A percentile compares a stretch with the other conserved stretches of the same genome.
phyloP scores from a whole-genome alignment of 306 rosid species.

The Bauhinia variegata region DNA sequence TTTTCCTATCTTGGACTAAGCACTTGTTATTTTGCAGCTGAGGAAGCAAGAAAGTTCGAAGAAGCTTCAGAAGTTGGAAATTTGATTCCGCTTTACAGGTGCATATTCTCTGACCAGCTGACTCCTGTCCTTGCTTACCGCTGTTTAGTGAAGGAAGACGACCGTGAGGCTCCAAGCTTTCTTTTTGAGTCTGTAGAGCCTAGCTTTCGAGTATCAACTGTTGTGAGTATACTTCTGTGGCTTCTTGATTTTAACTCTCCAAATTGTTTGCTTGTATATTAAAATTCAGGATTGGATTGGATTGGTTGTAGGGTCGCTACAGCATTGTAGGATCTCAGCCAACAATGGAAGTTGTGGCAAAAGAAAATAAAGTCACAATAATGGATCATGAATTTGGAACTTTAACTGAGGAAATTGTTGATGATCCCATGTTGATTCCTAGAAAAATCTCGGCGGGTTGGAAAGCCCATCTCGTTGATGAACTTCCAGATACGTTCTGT shows the following conservation, averaged over 20 bases:
- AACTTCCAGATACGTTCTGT: constrained; percentile 83
- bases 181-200: constrained; percentile 84
- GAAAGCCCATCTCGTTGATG: constrained; percentile 60
- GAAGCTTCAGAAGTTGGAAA: constrained; percentile 68
- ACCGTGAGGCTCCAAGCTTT: constrained; percentile 83
- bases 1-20: constrained; percentile 5
- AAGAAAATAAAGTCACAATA: constrained; percentile 65
- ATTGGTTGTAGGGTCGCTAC: constrained; percentile 71
- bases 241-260: constrained; percentile 16
- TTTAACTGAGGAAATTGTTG: constrained; percentile 56
- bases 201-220: constrained; percentile 32
- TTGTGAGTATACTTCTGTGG: constrained; percentile 33
- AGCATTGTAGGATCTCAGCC: constrained; percentile 86
- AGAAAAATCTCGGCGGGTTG: constrained; percentile 61
- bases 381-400: constrained; percentile 67
- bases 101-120: constrained; percentile 81
- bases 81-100: constrained; percentile 61
- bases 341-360: constrained; percentile 74
- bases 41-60: constrained; percentile 43
- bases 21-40: constrained; percentile 38
- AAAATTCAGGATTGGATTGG: constrained; percentile 20
- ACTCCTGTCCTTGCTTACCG: constrained; percentile 82
- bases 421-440: constrained; percentile 72
- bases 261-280: background rate
- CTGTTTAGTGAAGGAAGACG: constrained; percentile 66